Percentiles rank a stretch among this genome's conserved stretches.
Evolutionary conservation across 2,329 filamentous ascomycete species (phyloP).

Genomic region (Cercospora janseana): DNA sequence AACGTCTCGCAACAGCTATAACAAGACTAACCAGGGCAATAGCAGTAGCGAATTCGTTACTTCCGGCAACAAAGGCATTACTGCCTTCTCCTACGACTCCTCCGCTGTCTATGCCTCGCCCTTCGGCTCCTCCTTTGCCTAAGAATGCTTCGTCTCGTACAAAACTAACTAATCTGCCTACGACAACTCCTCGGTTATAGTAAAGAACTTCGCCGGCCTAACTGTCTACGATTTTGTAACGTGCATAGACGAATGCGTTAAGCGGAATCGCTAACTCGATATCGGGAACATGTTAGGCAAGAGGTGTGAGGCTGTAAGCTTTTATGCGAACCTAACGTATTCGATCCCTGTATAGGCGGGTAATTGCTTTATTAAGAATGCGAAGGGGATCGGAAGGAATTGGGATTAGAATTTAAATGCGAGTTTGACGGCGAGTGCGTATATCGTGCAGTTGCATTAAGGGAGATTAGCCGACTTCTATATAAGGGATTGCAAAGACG

Average conservation of each 20-base stretch:
- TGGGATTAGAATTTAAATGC: constrained; percentile 16
- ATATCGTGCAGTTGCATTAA: constrained; percentile 7
- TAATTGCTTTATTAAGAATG: constrained; percentile 17
- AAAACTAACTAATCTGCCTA: constrained; percentile 16
- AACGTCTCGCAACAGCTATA: neutral
- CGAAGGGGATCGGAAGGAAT: constrained; percentile 14
- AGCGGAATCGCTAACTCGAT: constrained; percentile 11
- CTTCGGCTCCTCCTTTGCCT: constrained; percentile 13
- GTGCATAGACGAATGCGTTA: constrained; percentile 13
- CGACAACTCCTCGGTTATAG: constrained; percentile 14
- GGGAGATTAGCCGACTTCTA: no score
- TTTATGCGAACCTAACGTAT: constrained; percentile 16
- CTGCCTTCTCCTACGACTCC: constrained; percentile 10
- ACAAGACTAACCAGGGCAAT: neutral
- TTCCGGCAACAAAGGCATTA: constrained; percentile 11
- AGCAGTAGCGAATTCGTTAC: constrained; percentile 5
- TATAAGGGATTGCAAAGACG: no score
- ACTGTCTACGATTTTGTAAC: constrained; percentile 15
- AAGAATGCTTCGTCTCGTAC: constrained; percentile 15
- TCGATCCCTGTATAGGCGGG: constrained; percentile 13
- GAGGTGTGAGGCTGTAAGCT: constrained; percentile 6
- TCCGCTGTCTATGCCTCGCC: constrained; percentile 8
- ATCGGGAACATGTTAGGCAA: constrained; percentile 16
- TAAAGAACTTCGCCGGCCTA: constrained; percentile 14
- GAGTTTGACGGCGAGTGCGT: constrained; percentile 13